Evolutionary conservation across 345 rosid species (phyloP).

Genomic region (Draba incana): DNA sequence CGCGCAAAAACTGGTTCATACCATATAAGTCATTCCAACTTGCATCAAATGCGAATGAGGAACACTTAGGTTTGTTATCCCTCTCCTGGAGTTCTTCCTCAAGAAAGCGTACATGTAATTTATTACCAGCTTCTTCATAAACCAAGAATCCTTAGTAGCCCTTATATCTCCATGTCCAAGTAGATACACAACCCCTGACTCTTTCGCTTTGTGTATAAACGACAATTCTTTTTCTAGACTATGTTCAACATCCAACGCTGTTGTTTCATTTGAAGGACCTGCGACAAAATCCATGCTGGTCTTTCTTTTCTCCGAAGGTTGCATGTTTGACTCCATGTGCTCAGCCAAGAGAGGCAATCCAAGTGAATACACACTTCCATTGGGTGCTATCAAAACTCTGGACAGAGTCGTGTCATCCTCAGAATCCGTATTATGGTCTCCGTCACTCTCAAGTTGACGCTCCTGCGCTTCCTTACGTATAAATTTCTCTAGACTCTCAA

Average conservation of each 20-base stretch:
- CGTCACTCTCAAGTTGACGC: constrained; percentile 86
- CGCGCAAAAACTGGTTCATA: constrained; percentile 45
- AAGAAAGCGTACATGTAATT: constrained; percentile 95
- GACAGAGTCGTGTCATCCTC: constrained; percentile 61
- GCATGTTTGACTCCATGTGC: constrained; percentile 41
- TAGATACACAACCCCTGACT: constrained; percentile 95
- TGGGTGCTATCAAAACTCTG: constrained; percentile 79
- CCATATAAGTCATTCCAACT: constrained; percentile 99
- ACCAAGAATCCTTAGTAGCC: constrained; percentile 97
- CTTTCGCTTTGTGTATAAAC: constrained; percentile 89
- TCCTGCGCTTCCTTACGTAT: constrained; percentile 96
- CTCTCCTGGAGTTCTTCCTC: constrained; percentile 95
- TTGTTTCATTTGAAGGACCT: constrained; percentile 43
- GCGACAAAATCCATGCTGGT: constrained; percentile 54
- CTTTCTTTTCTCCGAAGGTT: constrained; percentile 56
- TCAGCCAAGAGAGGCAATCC: constrained; percentile 85
- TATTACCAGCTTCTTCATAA: constrained; percentile 86
- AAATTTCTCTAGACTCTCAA: constrained; percentile 97
- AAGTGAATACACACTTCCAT: constrained; percentile 91
- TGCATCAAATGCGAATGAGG: constrained; percentile 96
- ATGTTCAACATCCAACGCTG: constrained; percentile 65
- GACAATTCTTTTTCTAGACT: constrained; percentile 90
- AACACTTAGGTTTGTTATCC: constrained; percentile 83
- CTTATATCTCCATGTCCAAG: constrained; percentile 98
- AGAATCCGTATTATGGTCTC: constrained; percentile 67